Evolutionary conservation across 1,284 basidiomycete genomes (phyloP), one percentile per base, ranked within the genome.

Genomic region (Blastosporella zonata): DNA sequence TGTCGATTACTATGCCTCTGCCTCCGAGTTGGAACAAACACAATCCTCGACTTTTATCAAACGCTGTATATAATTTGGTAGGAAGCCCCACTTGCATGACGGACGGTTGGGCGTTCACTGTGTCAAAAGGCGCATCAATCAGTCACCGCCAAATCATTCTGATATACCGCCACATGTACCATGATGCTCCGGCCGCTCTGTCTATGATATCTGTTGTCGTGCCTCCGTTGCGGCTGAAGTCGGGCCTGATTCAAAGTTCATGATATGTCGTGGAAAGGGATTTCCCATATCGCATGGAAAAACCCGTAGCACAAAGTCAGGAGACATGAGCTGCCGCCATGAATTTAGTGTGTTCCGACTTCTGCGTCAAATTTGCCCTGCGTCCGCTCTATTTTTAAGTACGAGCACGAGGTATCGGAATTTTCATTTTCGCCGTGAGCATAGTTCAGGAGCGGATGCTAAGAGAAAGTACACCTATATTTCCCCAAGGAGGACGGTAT

Each of bases 391-490:
- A 12, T 37, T 15, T 18, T 2, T 21, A 21, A 20, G 6, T 21
- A 6, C 36, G 36, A 21, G 17, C 29, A n/a, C 2, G 9, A 31
- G 8, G 12, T n/a, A 31, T 31, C n/a, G n/a, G n/a, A n/a, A n/a
- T n/a, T n/a, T n/a, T n/a, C n/a, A n/a, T n/a, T n/a, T n/a, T n/a
- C n/a, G n/a, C n/a, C n/a, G n/a, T n/a, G n/a, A n/a, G n/a, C n/a
- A 37, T 7, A 31, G 7, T 3, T 31, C 6, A 31, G 8, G 12
- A 31, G 29, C 8, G 29, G 29, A 27, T 34, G 37, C 3, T 17
- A 15, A 37, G 43, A 6, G 7, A 27, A n/a, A 35, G 21, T 25
- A 42, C 44, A 48, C 42, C 36, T 29, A 29, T 44, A 34, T 48
- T 43, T 12, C 18, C 22, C 35, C 18, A 33, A 15, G 29, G 18